phyloP scores from a whole-genome alignment of 257 asterid species.

The Solanum infundibuliforme region DNA sequence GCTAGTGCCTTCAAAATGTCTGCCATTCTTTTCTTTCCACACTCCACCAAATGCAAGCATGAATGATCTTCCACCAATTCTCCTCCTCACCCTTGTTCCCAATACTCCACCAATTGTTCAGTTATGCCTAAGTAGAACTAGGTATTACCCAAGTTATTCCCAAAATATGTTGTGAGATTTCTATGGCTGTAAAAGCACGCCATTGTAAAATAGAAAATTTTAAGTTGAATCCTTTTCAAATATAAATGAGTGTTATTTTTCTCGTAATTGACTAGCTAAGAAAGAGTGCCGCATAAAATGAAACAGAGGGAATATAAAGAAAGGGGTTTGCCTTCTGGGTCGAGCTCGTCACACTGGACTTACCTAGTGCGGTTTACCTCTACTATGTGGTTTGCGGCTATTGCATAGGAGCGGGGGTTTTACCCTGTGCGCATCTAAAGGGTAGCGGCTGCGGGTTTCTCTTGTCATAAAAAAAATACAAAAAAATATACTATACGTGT shows the following conservation, averaged over 20 bases:
- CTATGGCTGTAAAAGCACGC: not conserved
- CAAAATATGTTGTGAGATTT: not conserved
- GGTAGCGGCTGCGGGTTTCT: too few relatives aligned
- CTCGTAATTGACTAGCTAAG: not conserved
- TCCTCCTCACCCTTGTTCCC: not conserved
- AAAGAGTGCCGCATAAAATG: not conserved
- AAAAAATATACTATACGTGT: not conserved
- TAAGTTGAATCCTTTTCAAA: not conserved
- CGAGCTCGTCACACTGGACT: too few relatives aligned
- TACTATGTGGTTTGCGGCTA: too few relatives aligned
- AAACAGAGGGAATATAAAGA: not conserved
- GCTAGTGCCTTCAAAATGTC: not conserved
- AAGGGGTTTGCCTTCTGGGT: too few relatives aligned
- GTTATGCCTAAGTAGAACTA: not conserved
- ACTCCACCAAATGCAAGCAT: not conserved
- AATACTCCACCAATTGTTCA: not conserved
- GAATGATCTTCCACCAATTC: not conserved
- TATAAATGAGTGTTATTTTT: not conserved
- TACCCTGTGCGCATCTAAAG: too few relatives aligned
- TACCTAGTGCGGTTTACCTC: too few relatives aligned
- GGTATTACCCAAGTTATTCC: not conserved
- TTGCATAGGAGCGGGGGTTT: too few relatives aligned
- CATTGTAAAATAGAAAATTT: not conserved
- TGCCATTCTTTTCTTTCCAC: not conserved
- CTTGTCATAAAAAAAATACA: too few relatives aligned